Evolutionary conservation across 139 green algal genomes (phyloP).

Genomic region (Tetradesmus lagerheimii): DNA sequence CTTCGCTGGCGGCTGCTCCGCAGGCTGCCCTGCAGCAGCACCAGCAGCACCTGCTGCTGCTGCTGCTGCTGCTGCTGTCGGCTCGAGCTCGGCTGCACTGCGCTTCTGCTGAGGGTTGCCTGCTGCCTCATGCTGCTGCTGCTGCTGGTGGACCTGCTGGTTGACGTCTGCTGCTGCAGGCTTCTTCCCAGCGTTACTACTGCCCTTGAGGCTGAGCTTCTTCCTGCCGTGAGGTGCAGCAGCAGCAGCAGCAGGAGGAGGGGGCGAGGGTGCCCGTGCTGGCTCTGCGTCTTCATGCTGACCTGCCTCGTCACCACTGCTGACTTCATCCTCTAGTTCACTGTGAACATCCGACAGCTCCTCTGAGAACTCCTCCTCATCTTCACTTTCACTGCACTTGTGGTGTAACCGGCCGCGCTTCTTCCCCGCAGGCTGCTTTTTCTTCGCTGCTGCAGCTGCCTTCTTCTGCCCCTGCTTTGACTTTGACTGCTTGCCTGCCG

Average conservation of each 20-base stretch:
- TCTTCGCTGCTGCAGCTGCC: neutral
- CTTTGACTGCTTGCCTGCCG: neutral
- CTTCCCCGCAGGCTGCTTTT: neutral
- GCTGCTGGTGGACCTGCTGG: slow-evolving; percentile 5
- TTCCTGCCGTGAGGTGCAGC: slow-evolving; percentile 4
- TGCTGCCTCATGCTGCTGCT: neutral
- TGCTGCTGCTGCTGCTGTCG: slow-evolving; percentile 3
- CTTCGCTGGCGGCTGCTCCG: slow-evolving; percentile 20
- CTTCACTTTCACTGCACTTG: neutral
- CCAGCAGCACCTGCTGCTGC: neutral
- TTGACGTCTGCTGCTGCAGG: neutral
- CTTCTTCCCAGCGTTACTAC: neutral
- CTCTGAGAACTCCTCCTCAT: slow-evolving; percentile 2
- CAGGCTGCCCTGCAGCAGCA: neutral
- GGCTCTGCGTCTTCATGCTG: neutral
- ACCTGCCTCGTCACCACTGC: neutral
- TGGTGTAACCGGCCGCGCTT: neutral
- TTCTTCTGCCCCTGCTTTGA: neutral
- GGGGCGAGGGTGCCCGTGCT: neutral
- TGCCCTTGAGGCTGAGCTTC: neutral
- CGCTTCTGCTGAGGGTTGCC: neutral
- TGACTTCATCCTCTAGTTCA: slow-evolving; percentile 26
- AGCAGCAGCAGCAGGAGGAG: neutral
- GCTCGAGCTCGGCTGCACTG: neutral
- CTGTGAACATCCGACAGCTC: neutral